A percentile compares a stretch with the other conserved stretches of the same genome.
These are phyloP conservation scores for Colletotrichum magnum DNA, from an alignment of 2,329 filamentous ascomycete genomes.

Conservation along the genomic window DNA sequence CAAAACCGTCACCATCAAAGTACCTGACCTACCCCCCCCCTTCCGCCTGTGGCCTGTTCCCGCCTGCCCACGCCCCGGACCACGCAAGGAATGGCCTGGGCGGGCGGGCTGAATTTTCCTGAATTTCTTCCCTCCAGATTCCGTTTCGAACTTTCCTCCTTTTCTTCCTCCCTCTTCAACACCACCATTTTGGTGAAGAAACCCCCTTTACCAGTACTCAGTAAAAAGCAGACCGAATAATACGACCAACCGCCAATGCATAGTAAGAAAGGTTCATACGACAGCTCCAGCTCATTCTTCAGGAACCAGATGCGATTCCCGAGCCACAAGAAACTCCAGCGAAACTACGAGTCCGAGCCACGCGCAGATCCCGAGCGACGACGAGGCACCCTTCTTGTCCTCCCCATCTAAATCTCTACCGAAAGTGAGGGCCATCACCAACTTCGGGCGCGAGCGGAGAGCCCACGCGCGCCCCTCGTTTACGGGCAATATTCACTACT, in stretches of 20 bases:
- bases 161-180: conserved; percentile 39
- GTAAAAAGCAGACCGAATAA: conserved; percentile 39
- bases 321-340: conserved; percentile 63
- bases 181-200: conserved; percentile 45
- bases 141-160: conserved; percentile 33
- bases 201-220: conserved; percentile 38
- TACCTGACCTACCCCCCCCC: not conserved
- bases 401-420: conserved; percentile 34
- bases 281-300: conserved; percentile 63
- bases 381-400: conserved; percentile 61
- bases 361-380: conserved; percentile 73
- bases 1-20: no score
- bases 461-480: conserved; percentile 38
- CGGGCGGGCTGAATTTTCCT: conserved; percentile 39
- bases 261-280: conserved; percentile 62
- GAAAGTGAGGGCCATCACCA: conserved; percentile 34
- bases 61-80: conserved; percentile 7
- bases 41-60: conserved; percentile 29
- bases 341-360: conserved; percentile 64
- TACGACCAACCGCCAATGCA: conserved; percentile 64
- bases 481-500: conserved; percentile 49
- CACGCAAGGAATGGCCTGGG: conserved; percentile 28
- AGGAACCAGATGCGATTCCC: conserved; percentile 71
- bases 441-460: conserved; percentile 35
- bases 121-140: conserved; percentile 28